phyloP scores from a whole-genome alignment of 345 rosid species.

The rapeseed (Brassica napus) region DNA sequence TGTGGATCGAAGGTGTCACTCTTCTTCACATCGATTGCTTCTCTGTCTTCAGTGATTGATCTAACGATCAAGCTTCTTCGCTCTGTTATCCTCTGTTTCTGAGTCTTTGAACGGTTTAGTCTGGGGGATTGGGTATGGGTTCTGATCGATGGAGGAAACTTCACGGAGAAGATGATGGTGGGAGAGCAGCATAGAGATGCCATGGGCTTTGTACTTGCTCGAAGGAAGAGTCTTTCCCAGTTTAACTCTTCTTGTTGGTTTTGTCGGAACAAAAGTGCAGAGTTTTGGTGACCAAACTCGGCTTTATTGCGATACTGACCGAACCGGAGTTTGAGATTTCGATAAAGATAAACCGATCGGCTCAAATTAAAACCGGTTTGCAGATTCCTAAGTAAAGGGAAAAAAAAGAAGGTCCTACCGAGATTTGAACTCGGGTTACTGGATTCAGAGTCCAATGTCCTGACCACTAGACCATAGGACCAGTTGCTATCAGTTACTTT shows the following conservation, averaged over 20 bases:
- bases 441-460: constrained; percentile 99
- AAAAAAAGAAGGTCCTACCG: constrained; percentile 69
- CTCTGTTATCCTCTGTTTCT: constrained; percentile 18
- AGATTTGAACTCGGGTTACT: constrained; percentile 98
- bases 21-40: constrained; percentile 43
- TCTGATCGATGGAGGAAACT: constrained; percentile 20
- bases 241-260: background rate
- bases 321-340: background rate
- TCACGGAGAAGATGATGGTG: constrained; percentile 1
- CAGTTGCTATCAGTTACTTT: background rate
- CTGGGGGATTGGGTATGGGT: background rate
- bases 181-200: constrained; percentile 24
- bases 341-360: background rate
- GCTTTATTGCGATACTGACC: background rate
- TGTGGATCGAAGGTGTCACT: constrained; percentile 25
- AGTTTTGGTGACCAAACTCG: background rate
- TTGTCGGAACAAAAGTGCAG: background rate
- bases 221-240: constrained; percentile 10
- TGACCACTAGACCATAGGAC: constrained; percentile 70
- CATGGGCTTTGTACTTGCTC: constrained; percentile 6
- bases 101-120: constrained; percentile 16
- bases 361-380: background rate
- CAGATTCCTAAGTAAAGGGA: background rate
- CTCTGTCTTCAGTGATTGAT: constrained; percentile 60
- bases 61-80: constrained; percentile 44